Conservation (phyloP, 2,329 filamentous ascomycete genomes). For the Xylaria polymorpha region DNA sequence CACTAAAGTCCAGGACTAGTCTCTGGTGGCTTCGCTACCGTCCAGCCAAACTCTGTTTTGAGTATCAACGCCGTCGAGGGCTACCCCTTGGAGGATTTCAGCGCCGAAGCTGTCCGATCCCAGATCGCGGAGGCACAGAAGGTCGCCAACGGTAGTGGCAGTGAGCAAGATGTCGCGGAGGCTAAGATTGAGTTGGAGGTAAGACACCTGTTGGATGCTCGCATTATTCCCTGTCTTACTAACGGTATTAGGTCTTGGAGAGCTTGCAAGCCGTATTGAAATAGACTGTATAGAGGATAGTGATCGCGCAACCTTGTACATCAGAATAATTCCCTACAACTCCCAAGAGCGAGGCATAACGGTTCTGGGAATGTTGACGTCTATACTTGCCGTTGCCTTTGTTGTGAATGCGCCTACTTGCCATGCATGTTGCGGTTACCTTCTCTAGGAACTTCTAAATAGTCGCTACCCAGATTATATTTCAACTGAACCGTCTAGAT, state of each 20-base stretch:
- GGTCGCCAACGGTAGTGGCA: constrained; percentile 88
- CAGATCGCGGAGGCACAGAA: constrained; percentile 97
- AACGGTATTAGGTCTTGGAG: constrained; percentile 76
- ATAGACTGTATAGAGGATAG: constrained; percentile 69
- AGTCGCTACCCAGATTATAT: constrained; percentile 12
- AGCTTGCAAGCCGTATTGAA: constrained; percentile 83
- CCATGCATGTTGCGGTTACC: constrained; percentile 27
- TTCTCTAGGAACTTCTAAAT: background rate
- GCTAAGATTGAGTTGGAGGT: constrained; percentile 99
- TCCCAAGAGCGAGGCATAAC: constrained; percentile 44
- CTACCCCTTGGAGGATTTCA: constrained; percentile 95
- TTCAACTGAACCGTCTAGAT: background rate
- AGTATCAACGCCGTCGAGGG: constrained; percentile 99
- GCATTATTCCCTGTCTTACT: constrained; percentile 46
- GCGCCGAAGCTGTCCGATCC: constrained; percentile 84
- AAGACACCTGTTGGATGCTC: constrained; percentile 45
- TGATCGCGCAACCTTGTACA: constrained; percentile 51
- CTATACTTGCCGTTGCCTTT: constrained; percentile 39
- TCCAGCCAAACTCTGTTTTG: constrained; percentile 92
- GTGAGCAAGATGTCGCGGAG: constrained; percentile 97
- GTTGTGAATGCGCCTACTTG: constrained; percentile 36
- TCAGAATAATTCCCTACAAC: constrained; percentile 52
- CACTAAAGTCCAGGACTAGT: constrained; percentile 64
- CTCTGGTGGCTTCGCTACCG: constrained; percentile 95
- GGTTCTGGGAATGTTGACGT: constrained; percentile 44